Base-by-base conservation (phyloP, 2,329 filamentous ascomycete genomes). In the Cyclaneusma minus region DNA sequence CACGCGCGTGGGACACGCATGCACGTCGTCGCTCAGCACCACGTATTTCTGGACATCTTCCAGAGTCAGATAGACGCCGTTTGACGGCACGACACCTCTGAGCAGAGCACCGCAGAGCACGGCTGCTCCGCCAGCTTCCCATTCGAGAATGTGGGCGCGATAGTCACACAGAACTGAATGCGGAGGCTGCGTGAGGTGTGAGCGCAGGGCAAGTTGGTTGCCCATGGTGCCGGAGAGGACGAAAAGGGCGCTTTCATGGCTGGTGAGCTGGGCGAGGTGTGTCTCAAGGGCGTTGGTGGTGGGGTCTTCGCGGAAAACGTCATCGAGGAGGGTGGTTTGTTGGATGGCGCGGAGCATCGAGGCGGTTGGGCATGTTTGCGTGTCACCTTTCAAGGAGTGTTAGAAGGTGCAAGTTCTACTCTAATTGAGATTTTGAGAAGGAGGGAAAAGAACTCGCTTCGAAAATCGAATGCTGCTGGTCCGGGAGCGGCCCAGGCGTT, bases 201-300 rank as follows among this genome's bases (percentile, higher is more conserved):
- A 65, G 20, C 85, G 71, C 21, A 93, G 62, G 1, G 78, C 75
- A 11, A 94, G 60, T 49, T 93, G 84, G 53, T 94, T 94, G 21
- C 83, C 84, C 84, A 93, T 93, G 4, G 85, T 93, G 3, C 87
- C 87, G 0, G 81, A 89, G 32, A 91, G 62, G 29, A 93, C 81
- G 28, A 93, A 73, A 4, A 94, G 60, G 0, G 68, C 78, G 6
- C 70, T 71, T 42, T 84, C 75, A 40, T 91, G 84, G 38, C 70
- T n/a, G 0, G 79, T 65, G 3, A 89, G 61, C 21, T 63, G 48
- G 12, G 81, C 78, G 25, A 87, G 63, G 46, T 77, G 73, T 23
- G 61, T 54, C 47, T 92, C 78, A 16, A 93, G 66, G 13, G 65
- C 61, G 21, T 64, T 68, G 2, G 84, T 92, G 0, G 74, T 81